phyloP scores from a whole-genome alignment of 1,284 basidiomycete species.

The Naganishia sp. region DNA sequence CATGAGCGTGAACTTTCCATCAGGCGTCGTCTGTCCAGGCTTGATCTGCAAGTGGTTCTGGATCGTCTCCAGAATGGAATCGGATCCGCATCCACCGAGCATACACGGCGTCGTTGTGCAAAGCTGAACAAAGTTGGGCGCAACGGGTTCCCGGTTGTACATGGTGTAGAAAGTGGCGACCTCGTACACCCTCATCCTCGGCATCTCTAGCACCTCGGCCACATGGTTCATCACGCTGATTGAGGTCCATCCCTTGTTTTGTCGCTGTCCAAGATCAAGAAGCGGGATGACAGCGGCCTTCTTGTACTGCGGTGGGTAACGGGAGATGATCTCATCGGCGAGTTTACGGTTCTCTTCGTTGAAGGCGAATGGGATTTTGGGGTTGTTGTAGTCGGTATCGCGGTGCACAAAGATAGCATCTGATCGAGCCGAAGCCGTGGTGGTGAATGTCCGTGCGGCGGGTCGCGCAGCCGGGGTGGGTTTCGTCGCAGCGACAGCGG shows the following conservation, averaged over 20 bases:
- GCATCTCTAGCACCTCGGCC: constrained; percentile 88
- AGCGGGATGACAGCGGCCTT: constrained; percentile 96
- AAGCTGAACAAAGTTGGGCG: constrained; percentile 91
- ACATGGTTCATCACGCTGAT: constrained; percentile 99
- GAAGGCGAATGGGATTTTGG: constrained; percentile 90
- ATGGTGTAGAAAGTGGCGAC: constrained; percentile 99
- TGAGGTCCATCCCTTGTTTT: constrained; percentile 98
- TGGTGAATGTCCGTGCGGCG: constrained; percentile 58
- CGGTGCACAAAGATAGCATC: constrained; percentile 63
- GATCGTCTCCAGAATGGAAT: constrained; percentile 83
- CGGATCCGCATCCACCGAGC: constrained; percentile 81
- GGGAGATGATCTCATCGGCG: constrained; percentile 84
- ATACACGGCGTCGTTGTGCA: constrained; percentile 99
- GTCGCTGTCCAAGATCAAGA: constrained; percentile 92
- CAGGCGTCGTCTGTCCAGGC: constrained; percentile 86
- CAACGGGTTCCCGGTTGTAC: constrained; percentile 98
- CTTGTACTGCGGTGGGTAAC: constrained; percentile 96
- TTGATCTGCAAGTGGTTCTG: constrained; percentile 70
- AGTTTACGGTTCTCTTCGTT: constrained; percentile 75
- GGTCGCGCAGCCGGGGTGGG: constrained; percentile 30
- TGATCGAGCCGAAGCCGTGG: constrained; percentile 61
- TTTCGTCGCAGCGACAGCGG: constrained; percentile 36
- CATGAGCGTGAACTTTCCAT: constrained; percentile 95
- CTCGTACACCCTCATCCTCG: constrained; percentile 98
- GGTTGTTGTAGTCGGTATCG: constrained; percentile 89